phyloP scores from a whole-genome alignment of 1,284 basidiomycete species.

The Tremellales sp. region DNA sequence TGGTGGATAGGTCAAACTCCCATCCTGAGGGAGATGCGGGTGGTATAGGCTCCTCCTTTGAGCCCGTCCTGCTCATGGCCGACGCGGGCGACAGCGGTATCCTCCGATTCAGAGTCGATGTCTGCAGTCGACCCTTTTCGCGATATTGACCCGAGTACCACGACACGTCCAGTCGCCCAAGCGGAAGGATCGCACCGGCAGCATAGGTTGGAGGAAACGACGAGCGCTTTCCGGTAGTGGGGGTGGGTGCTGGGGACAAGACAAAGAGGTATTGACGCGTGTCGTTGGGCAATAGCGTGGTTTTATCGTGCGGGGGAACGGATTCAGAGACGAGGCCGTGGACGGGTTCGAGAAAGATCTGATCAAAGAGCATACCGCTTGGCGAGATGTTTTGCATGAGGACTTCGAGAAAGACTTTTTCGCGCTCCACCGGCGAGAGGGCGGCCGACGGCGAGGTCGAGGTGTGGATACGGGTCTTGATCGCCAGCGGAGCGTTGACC shows the following conservation, averaged over 20 bases:
- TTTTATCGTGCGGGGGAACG: constrained; percentile 39
- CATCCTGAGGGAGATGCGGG: constrained; percentile 13
- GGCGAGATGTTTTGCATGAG: constrained; percentile 80
- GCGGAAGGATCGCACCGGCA: constrained; percentile 66
- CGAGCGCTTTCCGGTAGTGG: constrained; percentile 30
- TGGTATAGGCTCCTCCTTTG: constrained; percentile 1
- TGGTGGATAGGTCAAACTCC: constrained; percentile 36
- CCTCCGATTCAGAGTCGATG: constrained; percentile 54
- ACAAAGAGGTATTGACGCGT: constrained; percentile 79
- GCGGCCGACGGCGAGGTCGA: constrained; percentile 67
- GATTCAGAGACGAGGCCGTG: constrained; percentile 61
- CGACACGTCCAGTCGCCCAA: constrained; percentile 74
- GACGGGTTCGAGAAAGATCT: constrained; percentile 66
- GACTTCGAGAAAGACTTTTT: constrained; percentile 79
- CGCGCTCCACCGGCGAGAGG: constrained; percentile 59
- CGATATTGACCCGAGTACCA: constrained; percentile 58
- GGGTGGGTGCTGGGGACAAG: constrained; percentile 55
- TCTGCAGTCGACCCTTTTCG: constrained; percentile 74
- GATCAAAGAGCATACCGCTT: constrained; percentile 70
- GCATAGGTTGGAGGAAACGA: constrained; percentile 55
- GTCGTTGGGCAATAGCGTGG: constrained; percentile 71
- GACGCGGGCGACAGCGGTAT: constrained; percentile 13
- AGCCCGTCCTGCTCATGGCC: not conserved
- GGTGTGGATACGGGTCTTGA: constrained; percentile 80
- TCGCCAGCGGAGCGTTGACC: constrained; percentile 81